Evolutionary conservation across 2,329 filamentous ascomycete species (phyloP).

Genomic region (Tolypocladium inflatum): DNA sequence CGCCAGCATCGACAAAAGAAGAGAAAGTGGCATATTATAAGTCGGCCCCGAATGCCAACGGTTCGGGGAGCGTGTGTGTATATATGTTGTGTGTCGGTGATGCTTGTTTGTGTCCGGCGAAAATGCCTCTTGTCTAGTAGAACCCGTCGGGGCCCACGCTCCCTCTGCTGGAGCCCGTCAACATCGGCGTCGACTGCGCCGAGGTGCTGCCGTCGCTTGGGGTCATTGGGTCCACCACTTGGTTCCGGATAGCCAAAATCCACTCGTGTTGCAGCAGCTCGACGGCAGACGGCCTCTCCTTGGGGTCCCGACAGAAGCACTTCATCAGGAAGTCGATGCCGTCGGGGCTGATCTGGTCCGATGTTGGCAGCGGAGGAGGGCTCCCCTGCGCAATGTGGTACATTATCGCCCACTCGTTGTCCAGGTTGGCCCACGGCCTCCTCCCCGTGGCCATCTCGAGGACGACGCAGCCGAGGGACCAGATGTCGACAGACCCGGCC

Average conservation of each 20-base stretch:
- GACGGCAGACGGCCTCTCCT: conserved; percentile 67
- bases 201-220: conserved; percentile 46
- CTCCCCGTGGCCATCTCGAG: conserved; percentile 95
- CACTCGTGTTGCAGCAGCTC: conserved; percentile 93
- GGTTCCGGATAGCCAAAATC: conserved; percentile 59
- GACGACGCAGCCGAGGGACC: conserved; percentile 94
- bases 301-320: conserved; percentile 81
- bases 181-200: conserved; percentile 23
- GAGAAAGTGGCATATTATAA: background rate
- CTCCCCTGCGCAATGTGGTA: conserved; percentile 99
- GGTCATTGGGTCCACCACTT: conserved; percentile 55
- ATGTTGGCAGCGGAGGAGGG: conserved; percentile 71
- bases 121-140: conserved; percentile 1
- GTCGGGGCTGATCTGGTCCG: conserved; percentile 72
- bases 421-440: conserved; percentile 86
- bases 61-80: background rate
- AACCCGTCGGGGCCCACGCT: conserved; percentile 18
- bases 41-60: background rate
- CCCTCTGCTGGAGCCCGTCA: conserved; percentile 19
- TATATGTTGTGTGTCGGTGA: background rate
- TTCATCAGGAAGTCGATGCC: conserved; percentile 82
- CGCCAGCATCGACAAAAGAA: background rate
- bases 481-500: conserved; percentile 84
- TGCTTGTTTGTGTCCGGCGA: background rate
- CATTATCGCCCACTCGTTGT: conserved; percentile 99